A percentile compares a stretch with the other conserved stretches of the same genome.
Conservation (phyloP, 352 stramenopile species). For the Pythium brassicae region DNA sequence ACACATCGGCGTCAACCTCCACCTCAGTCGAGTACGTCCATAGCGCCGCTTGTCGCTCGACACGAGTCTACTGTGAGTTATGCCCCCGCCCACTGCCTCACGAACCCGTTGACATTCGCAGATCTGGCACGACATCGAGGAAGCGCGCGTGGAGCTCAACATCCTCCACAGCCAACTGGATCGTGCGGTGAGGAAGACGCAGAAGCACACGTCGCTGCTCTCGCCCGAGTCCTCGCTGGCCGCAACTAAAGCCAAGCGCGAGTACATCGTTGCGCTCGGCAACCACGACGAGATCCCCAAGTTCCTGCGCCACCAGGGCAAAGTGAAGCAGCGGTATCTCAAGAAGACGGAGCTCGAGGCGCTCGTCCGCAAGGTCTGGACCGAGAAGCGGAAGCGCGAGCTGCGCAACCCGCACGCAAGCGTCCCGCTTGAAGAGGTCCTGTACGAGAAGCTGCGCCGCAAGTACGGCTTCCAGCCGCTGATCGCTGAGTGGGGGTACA, state of each 20-base stretch:
- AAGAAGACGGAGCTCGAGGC: constrained; percentile 71
- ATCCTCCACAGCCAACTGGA: constrained; percentile 70
- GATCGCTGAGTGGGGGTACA: constrained; percentile 85
- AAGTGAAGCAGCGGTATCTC: constrained; percentile 49
- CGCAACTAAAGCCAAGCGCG: constrained; percentile 38
- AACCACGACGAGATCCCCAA: constrained; percentile 51
- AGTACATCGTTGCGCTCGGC: constrained; percentile 59
- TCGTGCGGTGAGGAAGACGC: constrained; percentile 27
- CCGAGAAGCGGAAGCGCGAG: constrained; percentile 69
- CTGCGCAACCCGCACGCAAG: constrained; percentile 38
- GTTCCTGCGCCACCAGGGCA: constrained; percentile 75
- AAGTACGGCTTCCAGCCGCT: constrained; percentile 81
- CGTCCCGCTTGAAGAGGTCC: constrained; percentile 51
- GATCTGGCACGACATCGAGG: constrained; percentile 78
- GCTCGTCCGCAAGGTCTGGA: constrained; percentile 67
- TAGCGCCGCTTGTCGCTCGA: not conserved
- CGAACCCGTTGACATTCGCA: constrained; percentile 7
- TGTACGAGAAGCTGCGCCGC: constrained; percentile 75
- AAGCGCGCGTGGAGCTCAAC: constrained; percentile 71
- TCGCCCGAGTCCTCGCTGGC: constrained; percentile 6
- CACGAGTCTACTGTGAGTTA: not conserved
- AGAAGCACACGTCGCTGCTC: constrained; percentile 7
- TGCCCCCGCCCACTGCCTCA: no score
- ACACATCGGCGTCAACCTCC: constrained; percentile 70
- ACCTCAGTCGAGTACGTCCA: constrained; percentile 55